Evolutionary conservation across 1,284 basidiomycete genomes (phyloP), one percentile per base, ranked within the genome.

Genomic region (Wallemia hederae): DNA sequence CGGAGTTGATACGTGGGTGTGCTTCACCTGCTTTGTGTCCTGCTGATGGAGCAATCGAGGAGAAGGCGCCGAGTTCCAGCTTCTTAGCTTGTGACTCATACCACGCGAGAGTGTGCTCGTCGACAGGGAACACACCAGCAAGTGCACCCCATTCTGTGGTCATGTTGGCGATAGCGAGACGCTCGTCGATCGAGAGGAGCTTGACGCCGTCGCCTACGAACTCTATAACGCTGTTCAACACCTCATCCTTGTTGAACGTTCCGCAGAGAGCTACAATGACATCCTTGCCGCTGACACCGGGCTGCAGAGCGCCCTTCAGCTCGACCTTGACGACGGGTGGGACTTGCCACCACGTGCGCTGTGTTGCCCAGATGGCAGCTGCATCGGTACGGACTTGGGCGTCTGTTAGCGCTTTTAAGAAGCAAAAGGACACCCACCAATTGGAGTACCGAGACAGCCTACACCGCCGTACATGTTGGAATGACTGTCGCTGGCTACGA

Each of bases 331-430:
- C 80, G 77, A 96, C 90, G 9, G 89, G 80, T 3, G 92, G 92
- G 26, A 99, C 85, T 74, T 98, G 92, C 94, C 92, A 98, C 92
- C 92, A 99, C 2, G 94, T 98, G 72, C 89, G 89, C 55, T 92
- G 89, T 0, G 94, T 98, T 1, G 94, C 90, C 92, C 92, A 99
- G 22, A 99, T 80, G 1, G 92, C 91, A 0, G 88, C 88, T 22
- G 87, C 86, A 65, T 91, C 88, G 24, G 72, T 67, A 64, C 71
- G 63, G 1, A 29, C 22, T 56, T 56, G 22, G 5, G 55, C 62
- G 49, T 62, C 59, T 27, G 61, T 64, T 26, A 1, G 24, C 17
- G 27, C 2, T 17, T 55, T 27, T 26, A 57, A 27, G 61, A 57
- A 29, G 60, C 27, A 55, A 58, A 33, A 62, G 31, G 19, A 33